Conservation (phyloP, 345 rosid genomes). For the Eucalyptus lansdowneana region DNA sequence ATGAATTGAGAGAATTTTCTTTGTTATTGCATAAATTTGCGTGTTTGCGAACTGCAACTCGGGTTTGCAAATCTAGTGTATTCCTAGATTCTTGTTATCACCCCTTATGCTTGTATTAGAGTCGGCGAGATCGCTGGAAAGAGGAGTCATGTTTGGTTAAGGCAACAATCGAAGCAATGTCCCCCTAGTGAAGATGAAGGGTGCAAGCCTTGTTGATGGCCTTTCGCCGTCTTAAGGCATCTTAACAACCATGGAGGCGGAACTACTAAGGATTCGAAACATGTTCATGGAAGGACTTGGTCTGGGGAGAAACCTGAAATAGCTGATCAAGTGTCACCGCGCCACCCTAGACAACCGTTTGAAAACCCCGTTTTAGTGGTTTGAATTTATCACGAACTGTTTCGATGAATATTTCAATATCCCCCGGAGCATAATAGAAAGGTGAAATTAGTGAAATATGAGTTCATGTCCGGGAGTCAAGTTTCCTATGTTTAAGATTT, state of each 20-base stretch:
- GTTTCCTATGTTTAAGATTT: neutral
- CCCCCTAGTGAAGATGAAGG: neutral
- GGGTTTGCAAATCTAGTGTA: neutral
- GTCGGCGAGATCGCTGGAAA: neutral
- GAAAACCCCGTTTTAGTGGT: too few species aligned
- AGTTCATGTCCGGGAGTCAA: neutral
- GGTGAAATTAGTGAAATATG: neutral
- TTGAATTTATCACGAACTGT: too few species aligned
- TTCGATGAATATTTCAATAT: too few species aligned
- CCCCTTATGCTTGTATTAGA: neutral
- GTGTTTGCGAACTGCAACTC: neutral
- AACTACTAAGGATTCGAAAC: neutral
- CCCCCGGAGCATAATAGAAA: too few species aligned
- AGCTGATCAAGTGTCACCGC: neutral
- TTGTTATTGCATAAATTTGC: neutral
- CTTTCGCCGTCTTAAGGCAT: neutral
- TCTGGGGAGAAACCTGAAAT: neutral
- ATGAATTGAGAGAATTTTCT: neutral
- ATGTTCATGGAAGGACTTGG: neutral
- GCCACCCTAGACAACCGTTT: neutral
- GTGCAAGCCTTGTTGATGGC: neutral
- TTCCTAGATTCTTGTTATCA: neutral
- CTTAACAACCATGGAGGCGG: neutral
- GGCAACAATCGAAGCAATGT: neutral
- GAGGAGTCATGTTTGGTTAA: neutral